Percentiles rank a stretch among this genome's conserved stretches.
Evolutionary conservation across 2,329 filamentous ascomycete genomes (phyloP).

Genomic region (Aspergillus alliaceus): DNA sequence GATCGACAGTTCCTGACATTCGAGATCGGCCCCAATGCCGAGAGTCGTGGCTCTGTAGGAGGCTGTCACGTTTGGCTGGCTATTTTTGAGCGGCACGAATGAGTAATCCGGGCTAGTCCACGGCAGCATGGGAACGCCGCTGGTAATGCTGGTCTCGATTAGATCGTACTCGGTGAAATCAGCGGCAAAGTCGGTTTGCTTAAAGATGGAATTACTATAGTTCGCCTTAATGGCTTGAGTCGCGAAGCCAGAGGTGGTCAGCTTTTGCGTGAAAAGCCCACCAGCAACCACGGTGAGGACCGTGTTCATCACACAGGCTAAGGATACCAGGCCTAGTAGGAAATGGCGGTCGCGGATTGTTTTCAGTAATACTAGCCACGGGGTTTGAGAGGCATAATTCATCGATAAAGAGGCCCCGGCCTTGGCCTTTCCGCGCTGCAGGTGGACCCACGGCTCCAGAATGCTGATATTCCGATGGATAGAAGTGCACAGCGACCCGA

Average conservation of each 20-base stretch:
- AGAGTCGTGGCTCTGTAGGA: conserved; percentile 29
- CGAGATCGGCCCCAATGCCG: conserved; percentile 27
- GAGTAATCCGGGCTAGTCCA: conserved; percentile 35
- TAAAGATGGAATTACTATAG: conserved; percentile 31
- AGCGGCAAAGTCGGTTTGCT: conserved; percentile 30
- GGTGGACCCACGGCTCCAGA: conserved; percentile 37
- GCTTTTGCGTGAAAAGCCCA: conserved; percentile 34
- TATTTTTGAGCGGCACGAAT: conserved; percentile 28
- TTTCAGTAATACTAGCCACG: conserved; percentile 30
- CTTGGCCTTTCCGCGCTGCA: conserved; percentile 30
- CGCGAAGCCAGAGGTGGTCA: conserved; percentile 26
- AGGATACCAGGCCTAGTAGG: conserved; percentile 28
- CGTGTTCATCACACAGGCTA: conserved; percentile 33
- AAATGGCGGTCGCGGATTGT: conserved; percentile 27
- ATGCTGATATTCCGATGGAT: conserved; percentile 36
- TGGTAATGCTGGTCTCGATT: conserved; percentile 36
- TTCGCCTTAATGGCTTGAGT: conserved; percentile 26
- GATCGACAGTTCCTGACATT: conserved; percentile 23
- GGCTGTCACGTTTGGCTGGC: conserved; percentile 20
- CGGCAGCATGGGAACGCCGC: conserved; percentile 30
- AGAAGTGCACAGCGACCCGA: conserved; percentile 33
- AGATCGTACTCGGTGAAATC: conserved; percentile 37
- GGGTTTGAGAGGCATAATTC: conserved; percentile 36
- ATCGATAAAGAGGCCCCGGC: conserved; percentile 28
- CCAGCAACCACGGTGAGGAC: conserved; percentile 31